Conservation (phyloP, 352 stramenopile genomes). For the Phytophthora niederhauseri region DNA sequence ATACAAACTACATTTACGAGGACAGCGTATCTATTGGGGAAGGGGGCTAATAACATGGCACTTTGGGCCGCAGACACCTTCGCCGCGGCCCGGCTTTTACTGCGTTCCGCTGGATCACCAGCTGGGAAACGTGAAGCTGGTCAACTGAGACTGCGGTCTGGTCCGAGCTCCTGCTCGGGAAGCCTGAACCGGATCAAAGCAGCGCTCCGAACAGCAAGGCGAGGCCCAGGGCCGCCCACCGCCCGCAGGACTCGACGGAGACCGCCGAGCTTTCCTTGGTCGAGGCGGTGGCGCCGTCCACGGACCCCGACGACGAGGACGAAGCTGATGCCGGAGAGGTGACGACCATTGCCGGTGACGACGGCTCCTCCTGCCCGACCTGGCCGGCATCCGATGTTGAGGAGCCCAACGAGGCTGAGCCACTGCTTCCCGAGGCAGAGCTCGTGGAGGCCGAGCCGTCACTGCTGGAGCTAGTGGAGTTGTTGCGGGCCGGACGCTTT, state of each 20-base stretch:
- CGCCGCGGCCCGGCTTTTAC: conserved; percentile 17
- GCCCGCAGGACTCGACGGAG: conserved; percentile 11
- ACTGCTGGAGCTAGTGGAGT: conserved; percentile 14
- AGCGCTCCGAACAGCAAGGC: conserved; percentile 27
- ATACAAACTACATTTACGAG: conserved; percentile 12
- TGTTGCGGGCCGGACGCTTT: conserved; percentile 19
- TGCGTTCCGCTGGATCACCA: conserved; percentile 21
- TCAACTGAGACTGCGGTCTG: conserved; percentile 20
- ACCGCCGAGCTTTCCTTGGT: conserved; percentile 25
- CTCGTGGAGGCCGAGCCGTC: conserved; percentile 1
- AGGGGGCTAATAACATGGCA: background rate
- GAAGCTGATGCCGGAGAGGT: conserved; percentile 9
- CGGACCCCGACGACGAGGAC: conserved; percentile 1
- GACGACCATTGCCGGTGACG: conserved; percentile 4
- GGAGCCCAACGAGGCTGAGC: background rate
- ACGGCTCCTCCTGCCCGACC: conserved; percentile 21
- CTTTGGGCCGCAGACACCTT: conserved; percentile 5
- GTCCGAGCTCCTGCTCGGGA: conserved; percentile 15
- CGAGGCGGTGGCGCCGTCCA: conserved; percentile 4
- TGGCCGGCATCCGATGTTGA: conserved; percentile 15
- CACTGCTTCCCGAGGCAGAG: background rate
- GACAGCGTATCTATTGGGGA: conserved; percentile 13
- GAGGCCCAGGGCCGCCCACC: conserved; percentile 21
- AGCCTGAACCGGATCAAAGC: conserved; percentile 14
- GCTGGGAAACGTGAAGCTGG: conserved; percentile 15